These are phyloP conservation scores for Trichoderma sp. DNA, from an alignment of 2,329 filamentous ascomycete genomes.

Conservation along the genomic window DNA sequence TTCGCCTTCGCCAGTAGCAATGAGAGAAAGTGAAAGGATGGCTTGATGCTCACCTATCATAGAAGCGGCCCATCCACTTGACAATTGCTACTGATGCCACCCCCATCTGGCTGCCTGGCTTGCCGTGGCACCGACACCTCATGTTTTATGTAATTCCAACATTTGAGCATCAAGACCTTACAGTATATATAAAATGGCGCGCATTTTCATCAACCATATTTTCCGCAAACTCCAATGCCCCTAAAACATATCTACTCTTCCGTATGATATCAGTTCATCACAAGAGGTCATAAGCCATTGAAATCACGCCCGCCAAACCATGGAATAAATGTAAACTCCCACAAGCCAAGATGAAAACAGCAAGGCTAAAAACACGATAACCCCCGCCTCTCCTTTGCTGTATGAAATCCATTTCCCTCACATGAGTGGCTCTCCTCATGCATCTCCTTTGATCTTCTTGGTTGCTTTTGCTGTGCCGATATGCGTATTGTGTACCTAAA, in stretches of 20 bases:
- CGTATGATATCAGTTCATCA: slow-evolving; percentile 9
- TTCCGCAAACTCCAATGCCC: background rate
- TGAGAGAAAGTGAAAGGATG: background rate
- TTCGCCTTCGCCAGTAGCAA: background rate
- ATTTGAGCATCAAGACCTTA: background rate
- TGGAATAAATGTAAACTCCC: slow-evolving; percentile 15
- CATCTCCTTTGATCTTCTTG: slow-evolving; percentile 52
- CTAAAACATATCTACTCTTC: slow-evolving; percentile 12
- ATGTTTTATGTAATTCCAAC: background rate
- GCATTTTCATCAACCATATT: slow-evolving; percentile 12
- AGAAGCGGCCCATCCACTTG: background rate
- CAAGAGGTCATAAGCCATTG: slow-evolving; percentile 8
- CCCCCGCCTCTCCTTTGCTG: background rate
- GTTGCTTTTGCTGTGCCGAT: slow-evolving; percentile 83
- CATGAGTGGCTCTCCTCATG: slow-evolving; percentile 25
- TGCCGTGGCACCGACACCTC: background rate
- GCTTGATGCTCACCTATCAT: background rate
- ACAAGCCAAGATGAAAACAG: background rate
- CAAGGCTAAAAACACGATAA: slow-evolving; percentile 1
- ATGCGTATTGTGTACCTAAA: slow-evolving; percentile 78
- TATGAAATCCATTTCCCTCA: background rate
- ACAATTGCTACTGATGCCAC: background rate
- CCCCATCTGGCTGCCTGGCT: background rate
- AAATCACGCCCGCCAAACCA: slow-evolving; percentile 16
- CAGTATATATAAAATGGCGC: background rate